These are phyloP conservation scores for Pythium myriotylum DNA, from an alignment of 352 stramenopile species.

Conservation along the genomic window DNA sequence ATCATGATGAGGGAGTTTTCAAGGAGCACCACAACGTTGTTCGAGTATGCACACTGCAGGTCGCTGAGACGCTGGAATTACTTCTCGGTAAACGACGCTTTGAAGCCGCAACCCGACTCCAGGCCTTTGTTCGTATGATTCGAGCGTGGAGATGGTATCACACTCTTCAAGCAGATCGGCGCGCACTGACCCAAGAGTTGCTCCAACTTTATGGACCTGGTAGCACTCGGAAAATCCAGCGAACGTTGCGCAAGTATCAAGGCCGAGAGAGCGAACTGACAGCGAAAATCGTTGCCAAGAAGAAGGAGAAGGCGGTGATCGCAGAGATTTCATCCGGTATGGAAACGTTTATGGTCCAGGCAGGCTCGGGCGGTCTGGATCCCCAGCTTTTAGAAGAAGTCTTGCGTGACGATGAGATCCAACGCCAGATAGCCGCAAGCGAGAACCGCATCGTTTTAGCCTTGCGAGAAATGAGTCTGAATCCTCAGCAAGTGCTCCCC, in stretches of 20 bases:
- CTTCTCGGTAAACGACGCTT: constrained; percentile 16
- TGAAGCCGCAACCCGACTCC: constrained; percentile 22
- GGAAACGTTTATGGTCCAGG: constrained; percentile 10
- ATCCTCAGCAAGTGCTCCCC: constrained; percentile 45
- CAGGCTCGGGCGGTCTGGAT: constrained; percentile 13
- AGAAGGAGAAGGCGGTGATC: constrained; percentile 16
- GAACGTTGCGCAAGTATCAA: constrained; percentile 30
- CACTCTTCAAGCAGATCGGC: constrained; percentile 17
- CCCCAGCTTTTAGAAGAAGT: constrained; percentile 51
- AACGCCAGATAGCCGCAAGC: constrained; percentile 33
- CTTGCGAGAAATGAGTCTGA: constrained; percentile 70
- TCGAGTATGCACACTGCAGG: constrained; percentile 11
- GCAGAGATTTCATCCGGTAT: constrained; percentile 19
- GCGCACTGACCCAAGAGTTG: constrained; percentile 16
- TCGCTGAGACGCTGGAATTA: constrained; percentile 26
- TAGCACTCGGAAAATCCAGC: constrained; percentile 24
- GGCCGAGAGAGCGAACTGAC: constrained; percentile 19
- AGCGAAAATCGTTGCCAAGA: constrained; percentile 24
- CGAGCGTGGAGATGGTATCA: constrained; percentile 20
- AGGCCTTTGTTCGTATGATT: constrained; percentile 19
- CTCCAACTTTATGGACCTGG: constrained; percentile 27
- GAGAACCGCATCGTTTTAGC: constrained; percentile 54
- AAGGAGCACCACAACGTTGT: constrained; percentile 1
- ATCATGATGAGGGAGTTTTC: not conserved
- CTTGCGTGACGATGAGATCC: constrained; percentile 48